These are phyloP conservation scores for Leptographium lundbergii DNA, from an alignment of 2,329 filamentous ascomycete species.

Conservation along the genomic window DNA sequence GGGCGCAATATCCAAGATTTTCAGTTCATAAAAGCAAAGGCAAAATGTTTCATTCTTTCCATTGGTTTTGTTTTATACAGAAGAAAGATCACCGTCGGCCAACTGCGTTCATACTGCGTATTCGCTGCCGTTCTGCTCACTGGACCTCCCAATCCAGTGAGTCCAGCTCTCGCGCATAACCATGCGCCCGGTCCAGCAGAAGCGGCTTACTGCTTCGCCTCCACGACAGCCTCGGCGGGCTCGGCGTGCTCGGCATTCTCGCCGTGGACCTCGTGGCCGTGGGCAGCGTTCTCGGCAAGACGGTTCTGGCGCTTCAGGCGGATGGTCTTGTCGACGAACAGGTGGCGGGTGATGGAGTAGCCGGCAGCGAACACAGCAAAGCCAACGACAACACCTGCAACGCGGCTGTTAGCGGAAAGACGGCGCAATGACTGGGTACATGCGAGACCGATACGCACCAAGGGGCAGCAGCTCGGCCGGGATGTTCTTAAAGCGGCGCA, in stretches of 20 bases:
- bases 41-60: neutral
- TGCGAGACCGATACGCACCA: constrained; percentile 43
- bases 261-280: constrained; percentile 22
- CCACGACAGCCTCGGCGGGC: neutral
- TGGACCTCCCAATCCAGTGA: neutral
- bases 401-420: neutral
- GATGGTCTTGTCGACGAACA: constrained; percentile 82
- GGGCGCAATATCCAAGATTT: neutral
- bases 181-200: no score
- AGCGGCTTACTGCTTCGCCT: constrained; percentile 2
- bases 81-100: neutral
- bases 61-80: constrained; percentile 1
- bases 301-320: constrained; percentile 65
- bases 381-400: constrained; percentile 67
- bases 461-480: constrained; percentile 91
- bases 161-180: neutral
- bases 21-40: neutral
- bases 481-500: constrained; percentile 79
- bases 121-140: neutral
- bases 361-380: constrained; percentile 69
- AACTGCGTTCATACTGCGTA: neutral
- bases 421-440: no score
- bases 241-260: neutral
- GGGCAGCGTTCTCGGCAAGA: constrained; percentile 25
- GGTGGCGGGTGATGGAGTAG: constrained; percentile 75